Percentiles rank a stretch among this genome's conserved stretches.
Conservation (phyloP, 495 filamentous ascomycete genomes). For the Penicillium ochrochloron region DNA sequence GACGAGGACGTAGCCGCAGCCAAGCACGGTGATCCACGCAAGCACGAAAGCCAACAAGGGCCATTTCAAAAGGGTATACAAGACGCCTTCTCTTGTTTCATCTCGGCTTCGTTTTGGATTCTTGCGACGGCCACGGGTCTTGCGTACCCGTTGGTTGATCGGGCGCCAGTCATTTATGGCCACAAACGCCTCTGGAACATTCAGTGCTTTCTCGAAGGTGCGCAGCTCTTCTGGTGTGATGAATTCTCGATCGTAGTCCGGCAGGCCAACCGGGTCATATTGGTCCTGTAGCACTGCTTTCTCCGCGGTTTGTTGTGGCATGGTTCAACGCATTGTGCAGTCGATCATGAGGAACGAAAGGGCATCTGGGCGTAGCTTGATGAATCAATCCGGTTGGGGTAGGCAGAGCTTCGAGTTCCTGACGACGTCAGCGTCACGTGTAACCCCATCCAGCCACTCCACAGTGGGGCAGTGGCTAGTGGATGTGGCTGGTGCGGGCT, state of each 20-base stretch:
- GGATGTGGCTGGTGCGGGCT: not conserved
- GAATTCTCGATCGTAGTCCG: conserved; percentile 70
- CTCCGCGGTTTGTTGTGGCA: conserved; percentile 34
- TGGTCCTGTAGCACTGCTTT: conserved; percentile 31
- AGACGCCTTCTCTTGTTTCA: conserved; percentile 90
- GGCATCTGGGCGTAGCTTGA: conserved; percentile 1
- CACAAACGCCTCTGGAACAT: conserved; percentile 54
- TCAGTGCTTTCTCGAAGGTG: conserved; percentile 56
- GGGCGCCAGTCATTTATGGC: conserved; percentile 88
- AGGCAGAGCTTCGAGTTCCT: not conserved
- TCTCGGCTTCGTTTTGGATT: conserved; percentile 67
- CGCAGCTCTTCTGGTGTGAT: conserved; percentile 57
- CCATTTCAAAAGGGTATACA: conserved; percentile 89
- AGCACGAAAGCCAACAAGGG: conserved; percentile 80
- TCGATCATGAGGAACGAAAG: conserved; percentile 2
- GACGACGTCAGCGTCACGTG: conserved; percentile 38
- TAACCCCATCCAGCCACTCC: not conserved
- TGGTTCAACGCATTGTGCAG: conserved; percentile 42
- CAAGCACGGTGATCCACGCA: conserved; percentile 74
- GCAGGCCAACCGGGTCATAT: conserved; percentile 54
- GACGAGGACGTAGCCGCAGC: conserved; percentile 76
- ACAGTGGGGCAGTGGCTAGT: conserved; percentile 5
- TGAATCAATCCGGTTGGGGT: conserved; percentile 31
- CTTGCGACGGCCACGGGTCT: conserved; percentile 49
- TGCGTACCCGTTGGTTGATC: conserved; percentile 68